Percentiles rank a stretch among this genome's conserved stretches.
phyloP scores from a whole-genome alignment of 805 yeast species.

The Candida railenensis region DNA sequence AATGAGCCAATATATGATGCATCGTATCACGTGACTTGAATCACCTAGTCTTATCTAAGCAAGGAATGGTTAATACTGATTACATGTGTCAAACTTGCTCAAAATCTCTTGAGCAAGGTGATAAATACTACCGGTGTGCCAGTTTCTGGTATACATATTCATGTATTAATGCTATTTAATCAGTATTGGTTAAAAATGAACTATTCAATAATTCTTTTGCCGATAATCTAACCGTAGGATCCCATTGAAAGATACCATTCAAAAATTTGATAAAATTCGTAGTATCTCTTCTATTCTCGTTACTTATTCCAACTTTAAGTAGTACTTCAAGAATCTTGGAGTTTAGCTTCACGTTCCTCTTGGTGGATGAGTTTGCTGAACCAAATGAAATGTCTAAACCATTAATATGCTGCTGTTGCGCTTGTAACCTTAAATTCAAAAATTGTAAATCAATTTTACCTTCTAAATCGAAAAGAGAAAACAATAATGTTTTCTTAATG shows the following conservation, averaged over 20 bases:
- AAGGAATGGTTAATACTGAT: no score
- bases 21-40: no score
- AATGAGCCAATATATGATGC: no score
- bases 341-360: conserved; percentile 24
- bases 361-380: conserved; percentile 4
- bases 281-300: conserved; percentile 10
- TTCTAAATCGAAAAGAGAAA: conserved; percentile 35
- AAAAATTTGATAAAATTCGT: conserved; percentile 26
- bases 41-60: no score
- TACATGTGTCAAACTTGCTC: no score
- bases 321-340: conserved; percentile 30
- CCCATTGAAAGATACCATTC: conserved; percentile 34
- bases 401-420: conserved; percentile 6
- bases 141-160: no score
- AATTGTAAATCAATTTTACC: conserved; percentile 37
- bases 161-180: neutral
- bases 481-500: conserved; percentile 33
- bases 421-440: conserved; percentile 26
- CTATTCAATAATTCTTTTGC: conserved; percentile 24
- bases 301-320: conserved; percentile 17
- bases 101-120: no score
- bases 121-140: no score
- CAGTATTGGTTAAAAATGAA: conserved; percentile 19
- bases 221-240: conserved; percentile 27
- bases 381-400: neutral